Evolutionary conservation across 495 filamentous ascomycete species (phyloP).

Genomic region (Pyrenula massariospora): DNA sequence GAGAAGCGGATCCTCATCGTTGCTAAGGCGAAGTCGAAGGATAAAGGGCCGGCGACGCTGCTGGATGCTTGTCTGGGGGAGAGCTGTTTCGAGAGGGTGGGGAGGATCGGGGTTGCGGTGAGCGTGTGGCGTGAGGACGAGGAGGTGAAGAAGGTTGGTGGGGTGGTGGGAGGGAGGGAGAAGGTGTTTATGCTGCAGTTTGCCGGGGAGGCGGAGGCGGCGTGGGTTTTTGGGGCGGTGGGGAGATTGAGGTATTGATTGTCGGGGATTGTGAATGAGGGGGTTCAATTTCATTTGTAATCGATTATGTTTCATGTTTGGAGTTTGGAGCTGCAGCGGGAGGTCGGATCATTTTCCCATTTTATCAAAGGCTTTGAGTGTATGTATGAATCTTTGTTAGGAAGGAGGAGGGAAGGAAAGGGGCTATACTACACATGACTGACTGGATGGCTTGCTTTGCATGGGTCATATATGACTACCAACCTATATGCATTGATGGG

Average conservation of each 20-base stretch:
- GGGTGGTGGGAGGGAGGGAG: constrained; percentile 53
- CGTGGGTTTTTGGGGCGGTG: constrained; percentile 50
- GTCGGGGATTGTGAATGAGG: too few species aligned
- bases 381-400: too few species aligned
- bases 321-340: too few species aligned
- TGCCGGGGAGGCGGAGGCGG: constrained; percentile 49
- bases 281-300: too few species aligned
- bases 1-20: constrained; percentile 76
- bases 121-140: constrained; percentile 75
- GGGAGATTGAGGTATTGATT: constrained; percentile 49
- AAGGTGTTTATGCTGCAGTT: constrained; percentile 79
- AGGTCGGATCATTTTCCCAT: too few species aligned
- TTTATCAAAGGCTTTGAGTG: too few species aligned
- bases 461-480: too few species aligned
- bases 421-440: too few species aligned
- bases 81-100: constrained; percentile 74
- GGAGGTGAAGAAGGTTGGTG: constrained; percentile 58
- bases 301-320: too few species aligned
- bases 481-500: too few species aligned
- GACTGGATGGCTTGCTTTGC: too few species aligned
- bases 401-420: too few species aligned
- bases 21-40: constrained; percentile 41
- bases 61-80: constrained; percentile 77
- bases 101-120: constrained; percentile 71
- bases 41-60: constrained; percentile 37